Evolutionary conservation across 352 stramenopile species (phyloP).

Genomic region (Phytophthora vignae): DNA sequence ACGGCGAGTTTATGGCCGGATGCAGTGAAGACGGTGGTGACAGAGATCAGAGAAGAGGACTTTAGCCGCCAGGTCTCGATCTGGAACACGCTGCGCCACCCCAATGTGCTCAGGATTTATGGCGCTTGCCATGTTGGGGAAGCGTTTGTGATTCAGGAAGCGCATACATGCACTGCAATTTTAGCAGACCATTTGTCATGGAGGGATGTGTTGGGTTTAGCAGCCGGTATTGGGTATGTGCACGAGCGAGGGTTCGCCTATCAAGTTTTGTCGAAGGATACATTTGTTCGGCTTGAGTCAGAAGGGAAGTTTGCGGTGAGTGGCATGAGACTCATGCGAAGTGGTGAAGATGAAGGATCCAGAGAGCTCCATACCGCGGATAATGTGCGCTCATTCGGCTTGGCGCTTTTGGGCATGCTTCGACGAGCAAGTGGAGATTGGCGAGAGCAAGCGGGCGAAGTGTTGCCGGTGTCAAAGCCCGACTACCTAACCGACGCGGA

Average conservation of each 20-base stretch:
- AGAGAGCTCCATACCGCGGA: neutral
- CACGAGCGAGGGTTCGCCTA: neutral
- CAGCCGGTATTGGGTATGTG: neutral
- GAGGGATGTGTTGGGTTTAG: neutral
- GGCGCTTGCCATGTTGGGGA: neutral
- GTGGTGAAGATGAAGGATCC: neutral
- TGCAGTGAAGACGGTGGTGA: neutral
- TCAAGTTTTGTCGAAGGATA: neutral
- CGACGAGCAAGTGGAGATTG: neutral
- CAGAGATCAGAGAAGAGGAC: neutral
- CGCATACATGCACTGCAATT: neutral
- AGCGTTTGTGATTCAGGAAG: constrained; percentile 1
- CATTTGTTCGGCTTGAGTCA: neutral
- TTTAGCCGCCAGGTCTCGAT: neutral
- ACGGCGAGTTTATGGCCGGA: neutral
- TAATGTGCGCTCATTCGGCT: neutral
- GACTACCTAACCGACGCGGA: neutral
- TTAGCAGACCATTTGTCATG: neutral
- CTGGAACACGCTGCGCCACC: neutral
- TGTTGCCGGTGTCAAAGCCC: neutral
- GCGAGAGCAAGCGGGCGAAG: neutral
- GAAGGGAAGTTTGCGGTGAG: neutral
- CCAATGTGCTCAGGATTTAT: neutral
- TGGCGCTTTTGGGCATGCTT: neutral
- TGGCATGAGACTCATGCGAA: neutral